Percentiles rank a stretch among this genome's conserved stretches.
These are phyloP conservation scores for Aureobasidium sp. DNA, from an alignment of 2,329 filamentous ascomycete species.

Conservation along the genomic window DNA sequence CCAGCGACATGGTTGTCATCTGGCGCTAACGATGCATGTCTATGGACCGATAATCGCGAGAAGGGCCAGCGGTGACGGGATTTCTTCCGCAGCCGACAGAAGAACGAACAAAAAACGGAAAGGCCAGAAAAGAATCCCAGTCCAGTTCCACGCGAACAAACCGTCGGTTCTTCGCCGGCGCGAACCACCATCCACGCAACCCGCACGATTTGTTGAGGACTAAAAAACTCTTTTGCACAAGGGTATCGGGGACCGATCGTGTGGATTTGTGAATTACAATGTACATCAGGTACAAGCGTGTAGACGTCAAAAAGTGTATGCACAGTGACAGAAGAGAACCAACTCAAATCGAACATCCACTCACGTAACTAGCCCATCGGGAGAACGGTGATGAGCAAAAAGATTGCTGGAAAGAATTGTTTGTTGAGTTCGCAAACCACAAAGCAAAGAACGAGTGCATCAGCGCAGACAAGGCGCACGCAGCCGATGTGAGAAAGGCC, in stretches of 20 bases:
- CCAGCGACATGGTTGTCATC: neutral
- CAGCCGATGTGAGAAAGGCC: neutral
- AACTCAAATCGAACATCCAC: constrained; percentile 1
- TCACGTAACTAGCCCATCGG: neutral
- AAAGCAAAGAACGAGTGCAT: neutral
- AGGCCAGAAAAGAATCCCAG: neutral
- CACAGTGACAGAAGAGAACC: neutral
- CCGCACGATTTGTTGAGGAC: neutral
- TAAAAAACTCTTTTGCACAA: neutral
- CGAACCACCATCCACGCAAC: neutral
- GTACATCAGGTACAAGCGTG: constrained; percentile 5
- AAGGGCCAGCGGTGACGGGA: neutral
- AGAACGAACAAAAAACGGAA: neutral
- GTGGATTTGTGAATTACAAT: neutral
- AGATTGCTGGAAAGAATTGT: neutral
- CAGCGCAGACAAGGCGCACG: neutral
- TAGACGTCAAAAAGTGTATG: neutral
- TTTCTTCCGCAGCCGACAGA: neutral
- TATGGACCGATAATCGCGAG: neutral
- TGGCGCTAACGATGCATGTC: constrained; percentile 2
- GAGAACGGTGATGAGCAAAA: neutral
- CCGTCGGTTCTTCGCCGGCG: constrained; percentile 6
- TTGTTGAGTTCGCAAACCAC: neutral
- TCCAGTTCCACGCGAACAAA: neutral
- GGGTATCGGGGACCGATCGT: neutral